Evolutionary conservation across 345 rosid genomes (phyloP), one percentile per base, ranked within the genome.

Genomic region (Eucalyptus regnans): DNA sequence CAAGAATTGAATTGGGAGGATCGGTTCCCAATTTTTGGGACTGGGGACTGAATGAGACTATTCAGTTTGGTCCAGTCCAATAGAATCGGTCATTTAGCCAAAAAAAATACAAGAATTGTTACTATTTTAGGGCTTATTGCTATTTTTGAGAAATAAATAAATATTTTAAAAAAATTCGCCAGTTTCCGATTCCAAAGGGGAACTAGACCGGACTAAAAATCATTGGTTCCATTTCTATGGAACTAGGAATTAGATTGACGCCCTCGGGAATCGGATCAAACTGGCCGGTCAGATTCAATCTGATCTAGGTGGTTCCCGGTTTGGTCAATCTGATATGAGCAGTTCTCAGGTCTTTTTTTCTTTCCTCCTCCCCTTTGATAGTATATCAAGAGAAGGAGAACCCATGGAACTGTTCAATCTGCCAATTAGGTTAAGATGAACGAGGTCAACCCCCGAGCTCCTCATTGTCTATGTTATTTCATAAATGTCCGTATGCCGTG

Each of bases 21-120:
- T 0, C 17, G 0, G 56, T 52, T 11, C 12, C 6, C 3, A 43
- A 48, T 48, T 51, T 51, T 51, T 51, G 4, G 9, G 56, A 51
- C 8, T 0, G 3, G 9, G 0, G 22, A 51, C 0, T 1, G 0
- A 33, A 71, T 1, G 1, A 0, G 5, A 33, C 2, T 33, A 1
- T 7, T 14, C 2, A 1, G 7, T 7, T 7, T 1, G 4, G 12
- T 48, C 50, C 5, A 0, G 56, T 51, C 22, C 22, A 51, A 51
- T 51, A 17, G 22, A 51, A 51, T 51, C 9, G 22, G 9, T 52
- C 56, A 52, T 52, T 51, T 52, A 17, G 9, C 56, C 56, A 52
- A 17, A 51, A 3, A 52, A 11, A 25, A 37, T 37, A 37, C 41
- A 37, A 37, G 41, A 37, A 37, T 52, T 52, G 1, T 7, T 52